These are phyloP conservation scores for Asterophora parasitica DNA, from an alignment of 768 basidiomycete species.

Conservation along the genomic window DNA sequence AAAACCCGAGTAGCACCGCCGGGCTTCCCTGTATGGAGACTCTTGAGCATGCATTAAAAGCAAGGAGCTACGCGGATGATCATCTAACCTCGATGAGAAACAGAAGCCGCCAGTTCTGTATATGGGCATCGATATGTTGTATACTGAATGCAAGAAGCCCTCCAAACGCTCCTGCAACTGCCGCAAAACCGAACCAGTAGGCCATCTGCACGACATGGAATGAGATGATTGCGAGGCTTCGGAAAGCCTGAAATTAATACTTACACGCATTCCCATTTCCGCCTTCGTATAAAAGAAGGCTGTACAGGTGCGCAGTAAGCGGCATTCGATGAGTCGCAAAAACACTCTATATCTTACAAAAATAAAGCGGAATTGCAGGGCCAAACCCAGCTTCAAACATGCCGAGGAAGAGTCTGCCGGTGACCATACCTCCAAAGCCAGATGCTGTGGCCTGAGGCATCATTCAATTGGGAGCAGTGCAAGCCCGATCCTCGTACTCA, in stretches of 20 bases:
- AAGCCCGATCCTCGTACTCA: conserved; percentile 21
- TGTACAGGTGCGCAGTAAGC: conserved; percentile 20
- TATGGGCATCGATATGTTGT: conserved; percentile 48
- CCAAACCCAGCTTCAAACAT: conserved; percentile 77
- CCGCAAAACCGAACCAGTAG: conserved; percentile 82
- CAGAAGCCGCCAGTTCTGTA: conserved; percentile 56
- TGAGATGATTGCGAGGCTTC: not conserved
- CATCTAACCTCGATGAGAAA: conserved; percentile 65
- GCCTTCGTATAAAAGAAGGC: conserved; percentile 74
- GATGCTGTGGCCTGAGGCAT: conserved; percentile 54
- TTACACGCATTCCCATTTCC: conserved; percentile 66
- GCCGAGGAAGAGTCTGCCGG: conserved; percentile 60
- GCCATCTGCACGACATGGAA: conserved; percentile 41
- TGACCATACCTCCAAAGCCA: conserved; percentile 54
- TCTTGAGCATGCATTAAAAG: not conserved
- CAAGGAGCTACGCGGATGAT: too few species aligned
- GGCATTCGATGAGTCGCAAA: not conserved
- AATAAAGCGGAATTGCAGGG: conserved; percentile 73
- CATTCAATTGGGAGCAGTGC: not conserved
- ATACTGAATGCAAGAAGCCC: conserved; percentile 82
- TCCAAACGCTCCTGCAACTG: conserved; percentile 80
- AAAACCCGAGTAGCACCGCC: conserved; percentile 55
- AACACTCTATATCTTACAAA: conserved; percentile 43
- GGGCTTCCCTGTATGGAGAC: conserved; percentile 51
- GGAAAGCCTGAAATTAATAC: conserved; percentile 7